Conservation (phyloP, 805 yeast species). For the Candida ponderosae region DNA sequence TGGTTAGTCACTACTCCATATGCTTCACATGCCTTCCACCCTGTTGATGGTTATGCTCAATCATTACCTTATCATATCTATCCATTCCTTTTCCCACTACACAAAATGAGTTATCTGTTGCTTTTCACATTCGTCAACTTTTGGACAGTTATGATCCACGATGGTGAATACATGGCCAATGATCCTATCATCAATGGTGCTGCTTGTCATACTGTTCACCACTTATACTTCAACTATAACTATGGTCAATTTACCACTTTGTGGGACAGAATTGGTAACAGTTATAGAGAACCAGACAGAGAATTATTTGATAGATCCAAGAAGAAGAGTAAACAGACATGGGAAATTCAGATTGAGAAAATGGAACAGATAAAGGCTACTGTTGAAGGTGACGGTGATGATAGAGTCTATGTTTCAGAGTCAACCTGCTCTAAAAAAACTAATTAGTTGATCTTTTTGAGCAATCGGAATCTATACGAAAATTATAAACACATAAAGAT, state of each 20-base stretch:
- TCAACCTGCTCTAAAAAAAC: slow-evolving; percentile 15
- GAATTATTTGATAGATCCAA: slow-evolving; percentile 64
- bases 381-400: slow-evolving; percentile 72
- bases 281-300: slow-evolving; percentile 88
- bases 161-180: slow-evolving; percentile 90
- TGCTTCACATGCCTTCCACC: slow-evolving; percentile 98
- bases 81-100: slow-evolving; percentile 89
- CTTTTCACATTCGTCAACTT: slow-evolving; percentile 89
- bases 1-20: slow-evolving; percentile 98
- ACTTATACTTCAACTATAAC: slow-evolving; percentile 93
- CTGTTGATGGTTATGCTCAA: slow-evolving; percentile 92
- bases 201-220: slow-evolving; percentile 97
- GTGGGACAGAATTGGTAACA: slow-evolving; percentile 95
- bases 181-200: slow-evolving; percentile 95
- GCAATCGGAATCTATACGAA: no score
- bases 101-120: slow-evolving; percentile 73
- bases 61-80: slow-evolving; percentile 88
- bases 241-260: slow-evolving; percentile 97
- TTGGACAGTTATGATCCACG: slow-evolving; percentile 99
- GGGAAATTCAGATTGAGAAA: slow-evolving; percentile 63
- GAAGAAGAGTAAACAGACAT: slow-evolving; percentile 50
- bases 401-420: slow-evolving; percentile 62
- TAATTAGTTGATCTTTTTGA: background rate
- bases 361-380: slow-evolving; percentile 73
- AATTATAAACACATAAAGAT: no score